Evolutionary conservation across 805 yeast genomes (phyloP), one percentile per base, ranked within the genome.

Genomic region (Spathaspora sp.): DNA sequence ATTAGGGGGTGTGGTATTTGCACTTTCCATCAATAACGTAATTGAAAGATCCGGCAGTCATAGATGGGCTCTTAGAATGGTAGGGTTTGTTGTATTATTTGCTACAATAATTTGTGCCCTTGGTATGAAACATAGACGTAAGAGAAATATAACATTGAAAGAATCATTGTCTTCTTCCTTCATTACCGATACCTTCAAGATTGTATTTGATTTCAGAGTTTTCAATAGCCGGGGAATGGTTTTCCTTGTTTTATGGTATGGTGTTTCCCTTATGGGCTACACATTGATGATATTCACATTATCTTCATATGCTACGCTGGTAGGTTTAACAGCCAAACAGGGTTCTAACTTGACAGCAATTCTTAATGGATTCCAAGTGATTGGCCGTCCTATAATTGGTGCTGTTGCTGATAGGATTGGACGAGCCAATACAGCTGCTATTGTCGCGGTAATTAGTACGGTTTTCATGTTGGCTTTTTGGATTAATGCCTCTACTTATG

Each of bases 331-430:
- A 10, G 54, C 59, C 16, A 53, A 57, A 14, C 69, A 68, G 49
- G 66, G 65, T 9, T 60, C 68, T 9, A 56, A 52, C 44, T 49
- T 67, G 40, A 64, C 70, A 44, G 65, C 70, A 3, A 52, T 68
- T 1, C 49, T 69, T 49, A 74, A 71, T 55, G 76, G 66, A 11
- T 63, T 60, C 49, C 76, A 81, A 35, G 61, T 75, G 1, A 58
- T 78, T n/a, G 85, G 85, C 7, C 67, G 86, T 32, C 64, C 80
- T 2, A 44, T 68, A 2, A 73, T 82, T 20, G 80, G 80, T 1
- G 57, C 62, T 44, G 31, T 72, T 7, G 82, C 80, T 11, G 82
- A 77, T 57, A 57, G 55, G 5, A 54, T 69, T 20, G 85, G 85
- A 1, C 65, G 79, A n/a, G 59, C 67, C 50, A 78, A 77, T 49